Evolutionary conservation across 495 filamentous ascomycete genomes (phyloP).

Genomic region (Podospora pseudocomata): DNA sequence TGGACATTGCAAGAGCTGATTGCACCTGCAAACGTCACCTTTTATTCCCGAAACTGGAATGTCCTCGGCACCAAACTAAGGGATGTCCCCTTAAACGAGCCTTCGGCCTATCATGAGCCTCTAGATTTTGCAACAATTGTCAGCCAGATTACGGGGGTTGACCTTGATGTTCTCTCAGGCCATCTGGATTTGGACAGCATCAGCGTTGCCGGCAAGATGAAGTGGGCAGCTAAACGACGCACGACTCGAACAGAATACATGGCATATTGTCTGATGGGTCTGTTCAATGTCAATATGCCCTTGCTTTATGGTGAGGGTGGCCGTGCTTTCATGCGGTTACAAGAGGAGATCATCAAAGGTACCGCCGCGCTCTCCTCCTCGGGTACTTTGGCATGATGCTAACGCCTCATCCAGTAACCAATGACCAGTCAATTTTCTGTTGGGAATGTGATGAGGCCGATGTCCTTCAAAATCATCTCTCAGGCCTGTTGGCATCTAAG

Average conservation of each 20-base stretch:
- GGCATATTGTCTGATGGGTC: conserved; percentile 11
- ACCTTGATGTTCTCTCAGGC: conserved; percentile 2
- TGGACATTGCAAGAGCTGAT: conserved; percentile 20
- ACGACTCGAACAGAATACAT: conserved; percentile 8
- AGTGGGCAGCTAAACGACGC: conserved; percentile 1
- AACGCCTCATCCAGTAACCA: neutral
- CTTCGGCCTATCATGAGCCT: neutral
- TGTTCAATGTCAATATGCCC: conserved; percentile 11
- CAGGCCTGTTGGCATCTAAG: neutral
- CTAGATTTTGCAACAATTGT: neutral
- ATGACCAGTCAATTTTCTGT: conserved; percentile 4
- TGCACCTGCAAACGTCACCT: conserved; percentile 6
- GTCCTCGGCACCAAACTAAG: neutral
- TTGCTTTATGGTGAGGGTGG: conserved; percentile 1
- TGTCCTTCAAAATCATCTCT: neutral
- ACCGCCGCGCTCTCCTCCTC: no score
- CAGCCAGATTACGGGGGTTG: neutral
- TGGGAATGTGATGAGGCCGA: conserved; percentile 1
- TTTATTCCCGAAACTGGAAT: conserved; percentile 8
- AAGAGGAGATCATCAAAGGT: conserved; percentile 7
- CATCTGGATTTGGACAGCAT: neutral
- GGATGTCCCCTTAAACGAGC: neutral
- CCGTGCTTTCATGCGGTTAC: conserved; percentile 4
- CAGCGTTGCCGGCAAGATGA: conserved; percentile 9
- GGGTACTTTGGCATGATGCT: no score